Conservation (phyloP, 331 rosid genomes). For the Quercus phellos region DNA sequence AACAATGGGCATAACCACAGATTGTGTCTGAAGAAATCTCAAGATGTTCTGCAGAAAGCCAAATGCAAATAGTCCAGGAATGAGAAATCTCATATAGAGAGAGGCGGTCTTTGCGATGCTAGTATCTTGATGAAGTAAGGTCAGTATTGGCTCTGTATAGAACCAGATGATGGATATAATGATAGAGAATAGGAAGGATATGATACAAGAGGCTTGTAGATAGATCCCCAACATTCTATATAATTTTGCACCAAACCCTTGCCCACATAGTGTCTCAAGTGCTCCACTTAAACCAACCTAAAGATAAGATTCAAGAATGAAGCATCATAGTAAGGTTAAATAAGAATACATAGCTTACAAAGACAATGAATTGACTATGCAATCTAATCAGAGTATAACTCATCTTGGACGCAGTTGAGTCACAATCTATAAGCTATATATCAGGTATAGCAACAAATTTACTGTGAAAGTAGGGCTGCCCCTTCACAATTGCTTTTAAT, state of each 20-base stretch:
- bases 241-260: conserved; percentile 62
- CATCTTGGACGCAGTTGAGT: background rate
- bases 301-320: background rate
- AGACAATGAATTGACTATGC: background rate
- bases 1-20: conserved; percentile 48
- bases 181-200: background rate
- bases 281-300: conserved; percentile 1
- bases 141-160: conserved; percentile 56
- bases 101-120: conserved; percentile 50
- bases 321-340: background rate
- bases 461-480: no score
- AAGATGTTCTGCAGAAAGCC: conserved; percentile 56
- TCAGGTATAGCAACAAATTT: background rate
- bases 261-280: conserved; percentile 27
- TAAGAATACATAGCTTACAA: background rate
- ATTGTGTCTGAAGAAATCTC: conserved; percentile 79
- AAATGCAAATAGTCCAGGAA: conserved; percentile 51
- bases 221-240: conserved; percentile 61
- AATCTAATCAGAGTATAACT: background rate
- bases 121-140: conserved; percentile 58
- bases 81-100: conserved; percentile 45
- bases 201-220: conserved; percentile 43
- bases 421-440: background rate
- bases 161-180: conserved; percentile 54
- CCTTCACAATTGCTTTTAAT: no score